Evolutionary conservation across 352 stramenopile genomes (phyloP), one percentile per base, ranked within the genome.

Genomic region (Globisporangium orthogonon): DNA sequence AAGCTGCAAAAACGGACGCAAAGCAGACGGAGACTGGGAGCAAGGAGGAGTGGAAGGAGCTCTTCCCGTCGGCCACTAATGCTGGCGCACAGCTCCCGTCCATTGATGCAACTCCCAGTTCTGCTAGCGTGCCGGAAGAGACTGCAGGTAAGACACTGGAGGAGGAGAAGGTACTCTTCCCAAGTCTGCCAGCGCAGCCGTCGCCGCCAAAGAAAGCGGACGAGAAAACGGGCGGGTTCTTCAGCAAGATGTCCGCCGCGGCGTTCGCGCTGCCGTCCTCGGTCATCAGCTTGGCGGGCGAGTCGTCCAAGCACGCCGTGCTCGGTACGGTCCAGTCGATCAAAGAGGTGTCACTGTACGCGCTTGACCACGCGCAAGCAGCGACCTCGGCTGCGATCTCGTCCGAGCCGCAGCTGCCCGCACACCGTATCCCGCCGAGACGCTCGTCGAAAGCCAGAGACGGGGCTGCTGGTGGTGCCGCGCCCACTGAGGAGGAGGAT

Each of bases 301-400:
- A 71, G 18, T 87, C 79, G 31, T 87, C 79, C 4, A 87, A 83
- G 56, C 70, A 81, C 29, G 81, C 78, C 7, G 70, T 91, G 7
- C 77, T 84, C 61, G 78, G 76, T 4, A 87, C 81, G 0, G 73
- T 86, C 1, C 75, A 89, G 56, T 86, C 82, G 1, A 78, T 92
- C 43, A 89, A 86, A 52, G 78, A 92, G 49, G 79, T 74, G 1
- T 89, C 79, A n/a, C 35, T 92, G 40, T 89, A 83, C 58, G 82
- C 77, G 0, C 64, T 89, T 13, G 79, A 92, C 46, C 83, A 85
- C 55, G 82, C 76, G 0, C 76, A 90, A 67, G 78, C 79, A 30
- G 78, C 77, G 23, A 90, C 79, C 6, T 69, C 62, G 2, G 79
- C 79, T 39, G 78, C 70, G 0, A 88, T 89, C 44, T 74, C 68